Percentiles rank a stretch among this genome's conserved stretches.
Evolutionary conservation across 139 green algal species (phyloP).

Genomic region (Picochlorum costavermella): DNA sequence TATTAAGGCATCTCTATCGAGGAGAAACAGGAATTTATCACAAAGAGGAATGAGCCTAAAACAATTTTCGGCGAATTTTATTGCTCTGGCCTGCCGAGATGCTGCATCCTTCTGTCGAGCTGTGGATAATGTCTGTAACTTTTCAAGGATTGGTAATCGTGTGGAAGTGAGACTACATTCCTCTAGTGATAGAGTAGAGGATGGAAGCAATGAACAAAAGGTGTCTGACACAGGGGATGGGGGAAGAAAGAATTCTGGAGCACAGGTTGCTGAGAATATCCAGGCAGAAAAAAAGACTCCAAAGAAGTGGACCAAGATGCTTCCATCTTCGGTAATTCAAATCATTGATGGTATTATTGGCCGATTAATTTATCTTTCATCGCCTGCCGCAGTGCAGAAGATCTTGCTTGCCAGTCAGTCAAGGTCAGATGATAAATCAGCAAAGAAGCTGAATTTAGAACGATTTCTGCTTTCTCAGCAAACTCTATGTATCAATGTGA

Average conservation of each 20-base stretch:
- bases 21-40: not conserved
- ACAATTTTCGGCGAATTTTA: slow-evolving; percentile 47
- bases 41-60: slow-evolving; percentile 25
- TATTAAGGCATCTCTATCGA: slow-evolving; percentile 54
- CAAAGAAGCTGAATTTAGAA: not conserved
- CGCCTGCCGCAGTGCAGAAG: too few species aligned
- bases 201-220: too few species aligned
- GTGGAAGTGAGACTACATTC: too few species aligned
- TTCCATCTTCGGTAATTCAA: not conserved
- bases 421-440: not conserved
- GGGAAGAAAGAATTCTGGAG: too few species aligned
- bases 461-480: not conserved
- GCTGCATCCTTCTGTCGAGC: slow-evolving; percentile 70
- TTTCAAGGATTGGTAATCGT: too few species aligned
- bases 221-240: too few species aligned
- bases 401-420: too few species aligned
- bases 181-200: too few species aligned
- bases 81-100: slow-evolving; percentile 50
- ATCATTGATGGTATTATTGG: not conserved
- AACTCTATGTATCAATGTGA: not conserved
- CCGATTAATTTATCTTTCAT: not conserved
- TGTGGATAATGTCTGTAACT: too few species aligned
- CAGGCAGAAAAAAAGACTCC: not conserved
- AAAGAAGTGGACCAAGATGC: not conserved
- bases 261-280: not conserved